Conservation (phyloP, 805 yeast species). For the Kodamaea kakaduensis region DNA sequence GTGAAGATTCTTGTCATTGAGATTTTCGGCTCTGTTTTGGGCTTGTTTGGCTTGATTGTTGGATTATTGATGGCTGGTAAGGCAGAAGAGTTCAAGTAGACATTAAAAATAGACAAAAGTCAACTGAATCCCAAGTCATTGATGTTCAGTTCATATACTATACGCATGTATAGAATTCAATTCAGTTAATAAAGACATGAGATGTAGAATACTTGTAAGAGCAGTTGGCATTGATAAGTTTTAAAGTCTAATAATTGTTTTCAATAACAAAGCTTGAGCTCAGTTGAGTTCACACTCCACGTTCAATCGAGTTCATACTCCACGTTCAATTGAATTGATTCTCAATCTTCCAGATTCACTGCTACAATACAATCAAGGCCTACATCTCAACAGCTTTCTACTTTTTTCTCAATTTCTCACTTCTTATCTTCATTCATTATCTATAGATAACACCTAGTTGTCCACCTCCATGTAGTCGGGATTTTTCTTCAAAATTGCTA, state of each 20-base stretch:
- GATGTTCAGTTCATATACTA: slow-evolving; percentile 1
- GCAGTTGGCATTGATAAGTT: not conserved
- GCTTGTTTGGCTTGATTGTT: slow-evolving; percentile 92
- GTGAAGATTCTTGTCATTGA: slow-evolving; percentile 96
- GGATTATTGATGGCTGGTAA: slow-evolving; percentile 96
- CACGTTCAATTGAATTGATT: too few species aligned
- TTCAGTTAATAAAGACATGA: not conserved
- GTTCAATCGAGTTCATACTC: too few species aligned
- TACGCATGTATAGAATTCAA: not conserved
- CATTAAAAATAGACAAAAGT: slow-evolving; percentile 1
- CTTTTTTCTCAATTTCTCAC: not conserved
- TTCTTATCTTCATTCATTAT: too few species aligned
- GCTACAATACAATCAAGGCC: too few species aligned
- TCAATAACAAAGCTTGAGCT: too few species aligned
- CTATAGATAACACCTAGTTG: slow-evolving; percentile 15
- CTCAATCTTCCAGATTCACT: too few species aligned
- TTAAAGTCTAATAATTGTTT: too few species aligned
- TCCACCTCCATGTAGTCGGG: slow-evolving; percentile 75
- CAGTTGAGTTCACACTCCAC: too few species aligned
- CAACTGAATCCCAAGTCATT: not conserved
- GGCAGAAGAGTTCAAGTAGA: slow-evolving; percentile 77
- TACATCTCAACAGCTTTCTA: too few species aligned
- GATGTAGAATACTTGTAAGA: not conserved
- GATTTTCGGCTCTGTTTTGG: slow-evolving; percentile 94
- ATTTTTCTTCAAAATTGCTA: slow-evolving; percentile 87